Conservation (phyloP, 192 early-diverging fungal genomes). For the Coemansia sp. region DNA sequence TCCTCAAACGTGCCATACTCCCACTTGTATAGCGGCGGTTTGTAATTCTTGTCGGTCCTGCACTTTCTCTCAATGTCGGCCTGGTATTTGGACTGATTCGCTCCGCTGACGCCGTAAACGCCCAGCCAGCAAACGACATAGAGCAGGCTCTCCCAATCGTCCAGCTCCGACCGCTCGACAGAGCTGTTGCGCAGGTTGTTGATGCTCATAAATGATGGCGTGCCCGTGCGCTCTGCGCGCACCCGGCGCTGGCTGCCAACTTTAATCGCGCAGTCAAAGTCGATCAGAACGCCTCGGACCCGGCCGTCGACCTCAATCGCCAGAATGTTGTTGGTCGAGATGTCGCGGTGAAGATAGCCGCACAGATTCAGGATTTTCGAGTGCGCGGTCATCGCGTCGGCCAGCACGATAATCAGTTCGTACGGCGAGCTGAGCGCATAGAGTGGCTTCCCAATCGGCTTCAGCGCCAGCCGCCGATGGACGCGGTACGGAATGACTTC, state of each 20-base stretch:
- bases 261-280: conserved; percentile 16
- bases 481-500: background rate
- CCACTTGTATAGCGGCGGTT: background rate
- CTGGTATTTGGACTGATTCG: background rate
- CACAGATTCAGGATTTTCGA: background rate
- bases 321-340: conserved; percentile 16
- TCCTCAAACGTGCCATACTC: background rate
- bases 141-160: conserved; percentile 17
- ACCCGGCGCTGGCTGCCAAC: background rate
- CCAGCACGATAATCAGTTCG: conserved; percentile 14
- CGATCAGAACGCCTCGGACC: conserved; percentile 8
- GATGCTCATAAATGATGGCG: conserved; percentile 14
- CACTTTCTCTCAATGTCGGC: background rate
- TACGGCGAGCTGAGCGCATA: background rate
- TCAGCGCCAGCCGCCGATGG: background rate
- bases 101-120: background rate
- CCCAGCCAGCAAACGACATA: conserved; percentile 13
- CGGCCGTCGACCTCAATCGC: background rate
- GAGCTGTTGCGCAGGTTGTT: background rate
- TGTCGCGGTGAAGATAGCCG: conserved; percentile 17
- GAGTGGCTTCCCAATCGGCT: background rate
- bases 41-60: background rate
- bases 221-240: background rate
- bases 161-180: conserved; percentile 5
- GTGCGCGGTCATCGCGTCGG: conserved; percentile 22